These are phyloP conservation scores for Carex cristatella DNA, from an alignment of 176 grass and related monocot species.

Conservation along the genomic window DNA sequence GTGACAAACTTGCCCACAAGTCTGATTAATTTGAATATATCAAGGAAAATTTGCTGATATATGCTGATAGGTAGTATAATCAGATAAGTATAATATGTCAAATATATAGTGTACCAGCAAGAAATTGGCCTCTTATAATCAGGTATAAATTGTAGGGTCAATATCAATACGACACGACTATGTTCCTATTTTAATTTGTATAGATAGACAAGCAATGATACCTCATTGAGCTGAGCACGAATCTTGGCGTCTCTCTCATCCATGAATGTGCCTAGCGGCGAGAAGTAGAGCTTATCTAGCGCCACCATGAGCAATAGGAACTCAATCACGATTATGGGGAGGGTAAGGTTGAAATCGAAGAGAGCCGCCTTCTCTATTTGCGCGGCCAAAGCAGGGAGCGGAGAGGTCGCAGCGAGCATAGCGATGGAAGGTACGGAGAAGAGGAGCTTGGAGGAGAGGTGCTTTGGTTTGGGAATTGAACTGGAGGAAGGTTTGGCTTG, in stretches of 20 bases:
- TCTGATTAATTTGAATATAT: background rate
- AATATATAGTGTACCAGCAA: background rate
- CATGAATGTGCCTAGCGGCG: conserved; percentile 94
- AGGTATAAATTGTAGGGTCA: too few relatives aligned
- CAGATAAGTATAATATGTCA: background rate
- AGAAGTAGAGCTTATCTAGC: conserved; percentile 94
- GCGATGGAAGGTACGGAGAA: conserved; percentile 37
- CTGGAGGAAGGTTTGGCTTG: conserved; percentile 35
- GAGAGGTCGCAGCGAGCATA: conserved; percentile 35
- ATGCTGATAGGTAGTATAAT: background rate
- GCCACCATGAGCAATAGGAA: conserved; percentile 97
- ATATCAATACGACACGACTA: too few relatives aligned
- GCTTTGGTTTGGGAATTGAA: background rate
- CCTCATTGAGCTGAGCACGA: conserved; percentile 64
- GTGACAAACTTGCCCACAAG: background rate
- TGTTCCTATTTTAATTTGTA: background rate
- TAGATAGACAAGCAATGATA: background rate
- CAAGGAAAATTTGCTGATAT: background rate
- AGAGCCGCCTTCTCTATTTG: conserved; percentile 92
- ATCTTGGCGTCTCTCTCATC: conserved; percentile 91
- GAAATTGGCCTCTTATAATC: background rate
- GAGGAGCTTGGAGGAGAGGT: background rate
- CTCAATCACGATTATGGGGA: conserved; percentile 66
- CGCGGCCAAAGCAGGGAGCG: conserved; percentile 77
- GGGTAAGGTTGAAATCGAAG: conserved; percentile 97